Evolutionary conservation across 1,139 yeast genomes (phyloP), one percentile per base, ranked within the genome.

Genomic region (Pichia sp.): DNA sequence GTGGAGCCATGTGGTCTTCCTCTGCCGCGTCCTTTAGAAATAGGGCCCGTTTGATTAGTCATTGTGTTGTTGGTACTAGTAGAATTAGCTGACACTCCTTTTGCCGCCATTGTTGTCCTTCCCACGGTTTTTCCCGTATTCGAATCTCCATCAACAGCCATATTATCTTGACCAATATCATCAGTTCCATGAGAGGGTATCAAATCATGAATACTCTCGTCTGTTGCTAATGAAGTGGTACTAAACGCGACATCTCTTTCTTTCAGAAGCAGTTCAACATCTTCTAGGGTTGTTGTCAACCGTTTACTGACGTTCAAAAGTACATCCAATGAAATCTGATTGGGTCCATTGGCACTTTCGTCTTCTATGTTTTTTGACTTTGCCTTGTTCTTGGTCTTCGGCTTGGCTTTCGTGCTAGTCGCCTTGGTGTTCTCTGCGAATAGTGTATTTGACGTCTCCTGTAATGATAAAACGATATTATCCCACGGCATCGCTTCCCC

Each of bases 1-100:
- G 51, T 49, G 7, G 52, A 52, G 2, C 54, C 54, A 0, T 52
- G 50, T n/a, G 55, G 55, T n/a, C 55, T 47, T 32, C 55, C 55
- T 32, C 55, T 53, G 11, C 54, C 54, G 19, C 54, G 41, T 6
- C 45, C 49, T 16, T 44, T 43, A 8, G 10, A 10, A 23, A n/a
- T 13, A 44, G 31, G 19, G 13, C 11, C 47, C 6, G 15, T 23
- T 23, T 44, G 40, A 8, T 6, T 45, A 5, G 11, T 16, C 11
- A 42, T 7, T 5, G 15, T 16, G 29, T 34, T 19, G 23, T 13
- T 16, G 11, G 48, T 19, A 19, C 23, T 19, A 19, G 23, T 45
- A 6, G 38, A 7, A 11, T 45, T 31, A 2, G 40, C 7, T 26
- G 47, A 29, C 19, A 11, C 32, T 5, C 8, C 31, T 3, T 45